Evolutionary conservation across 2,329 filamentous ascomycete species (phyloP), one percentile per base, ranked within the genome.

Genomic region (Penicillium sp.): DNA sequence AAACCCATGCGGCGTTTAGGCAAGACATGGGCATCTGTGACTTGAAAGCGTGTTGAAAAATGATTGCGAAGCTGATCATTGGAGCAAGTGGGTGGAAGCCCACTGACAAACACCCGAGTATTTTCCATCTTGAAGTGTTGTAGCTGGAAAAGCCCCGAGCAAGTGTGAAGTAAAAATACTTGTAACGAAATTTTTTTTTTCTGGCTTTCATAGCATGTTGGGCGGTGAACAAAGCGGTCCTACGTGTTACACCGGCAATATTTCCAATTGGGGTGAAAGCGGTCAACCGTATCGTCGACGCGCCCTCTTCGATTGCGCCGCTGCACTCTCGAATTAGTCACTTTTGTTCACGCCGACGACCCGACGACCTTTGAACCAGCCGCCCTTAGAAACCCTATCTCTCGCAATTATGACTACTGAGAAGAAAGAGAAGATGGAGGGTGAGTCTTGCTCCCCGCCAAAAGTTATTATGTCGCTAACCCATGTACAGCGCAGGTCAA

Each of bases 1-100:
- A 96, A 99, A 67, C 93, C 95, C 76, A 99, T 97, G 66, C 93
- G 86, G 68, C 95, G 87, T 70, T 92, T 87, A 6, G 91, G 86
- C 71, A 98, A 90, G 72, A 97, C 85, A 82, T 96, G 96, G 68
- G 92, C 86, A 78, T 99, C 95, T 52, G 93, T 98, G 71, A 97
- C 86, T 62, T 89, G 81, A 61, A 85, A 85, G 60, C 88, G 88
- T 67, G 85, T 83, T 58, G 89, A 85, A 76, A 99, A 99, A 78
- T 98, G 93, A 72, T 90, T 92, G 72, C 87, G 87, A 72, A 98
- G 90, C 64, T 96, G 90, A 52, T 88, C 87, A 76, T 96, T 91
- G 13, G 87, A 88, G 68, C 96, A 89, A 54, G 85, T 90, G 33
- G 92, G 92, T 47, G 95, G 95, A 57, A 99, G 81, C 59, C 93